A percentile compares a stretch with the other conserved stretches of the same genome.
phyloP scores from a whole-genome alignment of 116 monocot species.

The Cymodocea nodosa region DNA sequence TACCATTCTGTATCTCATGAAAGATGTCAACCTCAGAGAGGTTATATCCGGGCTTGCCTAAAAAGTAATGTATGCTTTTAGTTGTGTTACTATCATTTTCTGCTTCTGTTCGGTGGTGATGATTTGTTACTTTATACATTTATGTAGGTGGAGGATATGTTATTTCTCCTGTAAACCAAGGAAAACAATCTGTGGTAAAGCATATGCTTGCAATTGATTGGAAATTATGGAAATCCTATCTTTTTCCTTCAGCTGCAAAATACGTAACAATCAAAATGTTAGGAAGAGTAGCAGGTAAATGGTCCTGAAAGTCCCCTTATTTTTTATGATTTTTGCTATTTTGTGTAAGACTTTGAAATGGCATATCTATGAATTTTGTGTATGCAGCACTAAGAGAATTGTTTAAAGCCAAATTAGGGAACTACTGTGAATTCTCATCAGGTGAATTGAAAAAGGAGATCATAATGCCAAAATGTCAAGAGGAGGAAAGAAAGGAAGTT shows the following conservation, averaged over 20 bases:
- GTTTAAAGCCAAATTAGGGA: conserved; percentile 65
- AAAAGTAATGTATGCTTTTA: conserved; percentile 99
- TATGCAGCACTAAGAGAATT: conserved; percentile 83
- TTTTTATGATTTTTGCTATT: background rate
- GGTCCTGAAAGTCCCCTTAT: too few species aligned
- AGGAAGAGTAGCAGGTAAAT: conserved; percentile 70
- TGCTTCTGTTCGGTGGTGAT: background rate
- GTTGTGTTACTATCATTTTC: conserved; percentile 4
- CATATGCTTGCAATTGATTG: conserved; percentile 99
- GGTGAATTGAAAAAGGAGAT: conserved; percentile 42
- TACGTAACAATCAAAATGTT: conserved; percentile 81
- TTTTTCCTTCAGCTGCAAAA: conserved; percentile 72
- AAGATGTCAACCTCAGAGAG: conserved; percentile 51
- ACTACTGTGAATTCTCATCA: conserved; percentile 45
- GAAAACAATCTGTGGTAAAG: conserved; percentile 87
- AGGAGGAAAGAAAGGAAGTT: conserved; percentile 38
- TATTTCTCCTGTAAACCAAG: conserved; percentile 73
- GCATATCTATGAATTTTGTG: background rate
- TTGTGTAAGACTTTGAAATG: background rate
- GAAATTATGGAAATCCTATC: conserved; percentile 86
- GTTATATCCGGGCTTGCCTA: conserved; percentile 90
- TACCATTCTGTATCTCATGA: conserved; percentile 91
- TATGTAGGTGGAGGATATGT: conserved; percentile 92
- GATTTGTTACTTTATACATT: background rate
- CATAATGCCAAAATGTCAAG: conserved; percentile 12